These are phyloP conservation scores for Ehretia macrophylla DNA, from an alignment of 257 asterid species.

Conservation along the genomic window DNA sequence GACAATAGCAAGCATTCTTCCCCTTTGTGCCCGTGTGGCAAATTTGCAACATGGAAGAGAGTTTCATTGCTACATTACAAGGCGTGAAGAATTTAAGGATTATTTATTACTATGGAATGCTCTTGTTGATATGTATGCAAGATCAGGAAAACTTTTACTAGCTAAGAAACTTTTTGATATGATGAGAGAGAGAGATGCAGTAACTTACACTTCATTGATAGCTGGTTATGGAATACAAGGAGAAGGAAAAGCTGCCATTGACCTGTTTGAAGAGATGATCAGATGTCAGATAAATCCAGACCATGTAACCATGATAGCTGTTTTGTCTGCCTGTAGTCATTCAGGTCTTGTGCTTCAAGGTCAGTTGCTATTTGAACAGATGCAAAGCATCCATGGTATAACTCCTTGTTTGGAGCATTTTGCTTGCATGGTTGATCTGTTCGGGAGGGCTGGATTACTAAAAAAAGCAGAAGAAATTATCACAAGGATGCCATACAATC, in stretches of 20 bases:
- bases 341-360: conserved; percentile 75
- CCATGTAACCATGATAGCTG: conserved; percentile 68
- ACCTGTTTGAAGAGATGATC: conserved; percentile 66
- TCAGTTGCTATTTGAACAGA: conserved; percentile 45
- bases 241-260: conserved; percentile 56
- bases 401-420: conserved; percentile 66
- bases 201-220: conserved; percentile 81
- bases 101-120: conserved; percentile 65
- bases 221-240: conserved; percentile 82
- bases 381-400: conserved; percentile 51
- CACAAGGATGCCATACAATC: conserved; percentile 53
- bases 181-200: conserved; percentile 59
- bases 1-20: conserved; percentile 75
- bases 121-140: conserved; percentile 74
- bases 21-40: conserved; percentile 80
- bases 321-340: conserved; percentile 84
- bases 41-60: conserved; percentile 75
- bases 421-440: conserved; percentile 84
- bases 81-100: conserved; percentile 44
- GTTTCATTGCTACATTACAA: conserved; percentile 63
- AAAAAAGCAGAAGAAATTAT: conserved; percentile 53
- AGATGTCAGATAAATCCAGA: conserved; percentile 58
- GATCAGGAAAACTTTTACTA: conserved; percentile 65
- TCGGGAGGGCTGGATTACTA: conserved; percentile 74
- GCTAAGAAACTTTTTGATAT: conserved; percentile 64